Conservation (phyloP, 2,329 filamentous ascomycete species). For the Aureobasidium musti region DNA sequence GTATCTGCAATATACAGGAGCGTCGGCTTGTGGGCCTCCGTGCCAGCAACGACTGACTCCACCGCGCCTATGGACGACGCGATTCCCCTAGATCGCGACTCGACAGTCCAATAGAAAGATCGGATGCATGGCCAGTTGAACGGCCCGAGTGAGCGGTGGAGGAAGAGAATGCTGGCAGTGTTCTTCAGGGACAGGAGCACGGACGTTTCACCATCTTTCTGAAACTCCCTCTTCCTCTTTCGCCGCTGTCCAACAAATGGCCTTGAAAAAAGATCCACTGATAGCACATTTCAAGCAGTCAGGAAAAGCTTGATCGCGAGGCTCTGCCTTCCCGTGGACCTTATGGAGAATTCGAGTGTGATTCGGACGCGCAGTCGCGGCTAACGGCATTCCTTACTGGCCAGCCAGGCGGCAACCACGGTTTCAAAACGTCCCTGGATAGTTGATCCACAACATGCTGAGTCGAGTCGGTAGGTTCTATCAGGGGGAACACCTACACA, state of each 20-base stretch:
- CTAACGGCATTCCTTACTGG: slow-evolving; percentile 25
- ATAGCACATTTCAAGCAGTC: not conserved
- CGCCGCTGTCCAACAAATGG: not conserved
- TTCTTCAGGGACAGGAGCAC: slow-evolving; percentile 16
- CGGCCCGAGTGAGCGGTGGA: slow-evolving; percentile 16
- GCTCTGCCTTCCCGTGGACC: not conserved
- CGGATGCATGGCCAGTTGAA: slow-evolving; percentile 14
- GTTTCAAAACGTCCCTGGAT: slow-evolving; percentile 16
- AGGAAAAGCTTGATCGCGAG: slow-evolving; percentile 1
- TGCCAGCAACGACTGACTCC: not conserved
- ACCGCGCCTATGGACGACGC: not conserved
- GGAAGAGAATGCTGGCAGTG: slow-evolving; percentile 1
- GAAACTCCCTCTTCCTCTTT: slow-evolving; percentile 11
- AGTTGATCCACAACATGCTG: slow-evolving; percentile 19
- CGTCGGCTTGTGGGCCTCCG: slow-evolving; percentile 7
- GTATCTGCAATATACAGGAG: slow-evolving; percentile 22
- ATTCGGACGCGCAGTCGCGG: slow-evolving; percentile 5
- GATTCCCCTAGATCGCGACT: slow-evolving; percentile 6
- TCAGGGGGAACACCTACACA: slow-evolving; percentile 14
- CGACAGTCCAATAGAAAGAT: slow-evolving; percentile 11
- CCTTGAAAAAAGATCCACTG: not conserved
- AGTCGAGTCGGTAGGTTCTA: slow-evolving; percentile 25
- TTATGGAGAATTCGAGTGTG: slow-evolving; percentile 10
- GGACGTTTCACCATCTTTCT: slow-evolving; percentile 21
- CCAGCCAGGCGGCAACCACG: slow-evolving; percentile 23